Evolutionary conservation across 1,139 yeast species (phyloP).

Genomic region (Taphrina flavorubra): DNA sequence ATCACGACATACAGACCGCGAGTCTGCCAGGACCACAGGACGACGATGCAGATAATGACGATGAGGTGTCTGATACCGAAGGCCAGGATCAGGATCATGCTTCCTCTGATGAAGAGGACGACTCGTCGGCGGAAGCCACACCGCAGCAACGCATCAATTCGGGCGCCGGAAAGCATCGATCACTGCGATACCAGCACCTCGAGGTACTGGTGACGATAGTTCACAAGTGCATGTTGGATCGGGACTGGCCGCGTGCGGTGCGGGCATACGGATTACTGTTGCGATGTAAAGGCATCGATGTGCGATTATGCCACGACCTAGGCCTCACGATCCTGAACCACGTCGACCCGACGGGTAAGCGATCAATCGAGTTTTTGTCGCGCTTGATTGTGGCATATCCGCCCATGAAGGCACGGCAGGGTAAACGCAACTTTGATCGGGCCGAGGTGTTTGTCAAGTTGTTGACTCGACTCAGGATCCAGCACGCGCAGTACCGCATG

Average conservation of each 20-base stretch:
- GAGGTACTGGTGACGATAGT: slow-evolving; percentile 37
- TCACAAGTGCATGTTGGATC: slow-evolving; percentile 34
- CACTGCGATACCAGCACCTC: slow-evolving; percentile 29
- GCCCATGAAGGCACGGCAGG: slow-evolving; percentile 25
- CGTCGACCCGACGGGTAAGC: slow-evolving; percentile 8
- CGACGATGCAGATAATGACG: not conserved
- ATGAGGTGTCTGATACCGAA: not conserved
- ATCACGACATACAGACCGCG: too few relatives aligned
- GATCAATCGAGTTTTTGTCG: slow-evolving; percentile 21
- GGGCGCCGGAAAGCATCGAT: slow-evolving; percentile 16
- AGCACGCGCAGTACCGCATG: not conserved
- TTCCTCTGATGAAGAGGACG: not conserved
- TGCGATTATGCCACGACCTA: slow-evolving; percentile 40
- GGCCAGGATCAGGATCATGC: not conserved
- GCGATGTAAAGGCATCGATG: slow-evolving; percentile 32
- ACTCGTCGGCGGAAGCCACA: too few relatives aligned
- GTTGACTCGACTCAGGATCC: slow-evolving; percentile 18
- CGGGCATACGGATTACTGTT: slow-evolving; percentile 38
- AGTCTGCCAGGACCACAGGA: not conserved
- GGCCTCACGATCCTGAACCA: slow-evolving; percentile 41
- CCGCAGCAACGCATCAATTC: not conserved
- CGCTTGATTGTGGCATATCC: slow-evolving; percentile 40
- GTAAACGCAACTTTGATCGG: slow-evolving; percentile 18
- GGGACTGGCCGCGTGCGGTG: slow-evolving; percentile 25
- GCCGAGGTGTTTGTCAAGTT: slow-evolving; percentile 30